A percentile compares a stretch with the other conserved stretches of the same genome.
These are phyloP conservation scores for Perilla frutescens DNA, from an alignment of 257 asterid species.

Conservation along the genomic window DNA sequence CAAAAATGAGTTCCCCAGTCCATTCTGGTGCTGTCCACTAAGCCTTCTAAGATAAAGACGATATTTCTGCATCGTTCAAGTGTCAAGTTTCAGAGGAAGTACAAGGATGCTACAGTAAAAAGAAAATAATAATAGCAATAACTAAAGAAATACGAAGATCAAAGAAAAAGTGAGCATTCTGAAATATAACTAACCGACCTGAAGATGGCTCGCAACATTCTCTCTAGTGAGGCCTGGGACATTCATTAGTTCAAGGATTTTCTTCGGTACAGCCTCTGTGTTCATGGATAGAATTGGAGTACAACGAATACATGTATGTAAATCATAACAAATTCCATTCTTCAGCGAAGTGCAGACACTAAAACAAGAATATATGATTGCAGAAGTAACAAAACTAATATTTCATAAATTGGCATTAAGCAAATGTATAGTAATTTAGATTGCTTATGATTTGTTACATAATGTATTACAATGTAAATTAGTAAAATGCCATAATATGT, in stretches of 20 bases:
- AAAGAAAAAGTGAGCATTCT: not conserved
- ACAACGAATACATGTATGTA: slow-evolving; percentile 11
- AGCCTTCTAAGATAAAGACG: slow-evolving; percentile 81
- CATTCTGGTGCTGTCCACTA: slow-evolving; percentile 68
- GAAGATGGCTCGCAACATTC: slow-evolving; percentile 92
- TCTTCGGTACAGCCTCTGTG: slow-evolving; percentile 87
- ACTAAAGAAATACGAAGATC: not conserved
- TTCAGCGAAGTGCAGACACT: not conserved
- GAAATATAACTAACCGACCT: slow-evolving; percentile 47
- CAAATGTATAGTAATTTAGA: not conserved
- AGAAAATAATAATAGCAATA: not conserved
- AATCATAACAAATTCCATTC: not conserved
- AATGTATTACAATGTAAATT: not conserved
- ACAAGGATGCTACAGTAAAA: not conserved
- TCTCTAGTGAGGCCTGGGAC: slow-evolving; percentile 81
- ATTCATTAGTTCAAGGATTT: slow-evolving; percentile 80
- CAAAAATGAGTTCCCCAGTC: slow-evolving; percentile 60
- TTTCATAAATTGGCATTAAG: not conserved
- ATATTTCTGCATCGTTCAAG: slow-evolving; percentile 64
- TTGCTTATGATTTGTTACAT: not conserved
- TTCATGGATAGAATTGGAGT: slow-evolving; percentile 17
- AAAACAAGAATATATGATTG: not conserved
- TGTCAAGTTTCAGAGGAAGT: slow-evolving; percentile 2
- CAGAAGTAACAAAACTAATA: not conserved
- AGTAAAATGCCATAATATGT: not conserved